Conservation (phyloP, 306 rosid species). For the Macrotyloma uniflorum region DNA sequence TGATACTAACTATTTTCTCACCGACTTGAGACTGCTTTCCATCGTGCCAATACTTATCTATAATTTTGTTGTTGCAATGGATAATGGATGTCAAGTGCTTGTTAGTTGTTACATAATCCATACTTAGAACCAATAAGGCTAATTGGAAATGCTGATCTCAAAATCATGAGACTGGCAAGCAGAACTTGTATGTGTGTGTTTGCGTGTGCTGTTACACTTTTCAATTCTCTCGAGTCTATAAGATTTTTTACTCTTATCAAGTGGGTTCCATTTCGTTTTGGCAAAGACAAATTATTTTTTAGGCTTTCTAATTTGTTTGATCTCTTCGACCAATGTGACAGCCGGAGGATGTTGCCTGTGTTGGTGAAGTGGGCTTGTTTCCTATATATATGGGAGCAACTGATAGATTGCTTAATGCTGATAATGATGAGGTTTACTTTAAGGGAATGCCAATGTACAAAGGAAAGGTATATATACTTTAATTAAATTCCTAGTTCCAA, state of each 20-base stretch:
- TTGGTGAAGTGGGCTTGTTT: constrained; percentile 80
- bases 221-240: not conserved
- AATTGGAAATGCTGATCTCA: not conserved
- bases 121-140: not conserved
- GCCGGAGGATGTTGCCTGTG: constrained; percentile 79
- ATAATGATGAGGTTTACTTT: constrained; percentile 75
- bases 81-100: not conserved
- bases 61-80: constrained; percentile 22
- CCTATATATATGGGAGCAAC: constrained; percentile 72
- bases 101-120: not conserved
- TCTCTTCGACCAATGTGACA: constrained; percentile 47
- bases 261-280: constrained; percentile 25
- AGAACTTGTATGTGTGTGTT: not conserved
- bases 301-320: constrained; percentile 25
- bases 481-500: not conserved
- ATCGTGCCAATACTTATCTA: constrained; percentile 3
- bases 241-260: too few species aligned
- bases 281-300: constrained; percentile 6
- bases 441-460: constrained; percentile 87
- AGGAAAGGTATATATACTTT: constrained; percentile 69
- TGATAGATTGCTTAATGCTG: constrained; percentile 76
- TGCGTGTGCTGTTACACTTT: not conserved
- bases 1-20: not conserved
- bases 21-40: not conserved
- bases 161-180: constrained; percentile 16